Evolutionary conservation across 2,329 filamentous ascomycete genomes (phyloP).

Genomic region (Aspergillus felis): DNA sequence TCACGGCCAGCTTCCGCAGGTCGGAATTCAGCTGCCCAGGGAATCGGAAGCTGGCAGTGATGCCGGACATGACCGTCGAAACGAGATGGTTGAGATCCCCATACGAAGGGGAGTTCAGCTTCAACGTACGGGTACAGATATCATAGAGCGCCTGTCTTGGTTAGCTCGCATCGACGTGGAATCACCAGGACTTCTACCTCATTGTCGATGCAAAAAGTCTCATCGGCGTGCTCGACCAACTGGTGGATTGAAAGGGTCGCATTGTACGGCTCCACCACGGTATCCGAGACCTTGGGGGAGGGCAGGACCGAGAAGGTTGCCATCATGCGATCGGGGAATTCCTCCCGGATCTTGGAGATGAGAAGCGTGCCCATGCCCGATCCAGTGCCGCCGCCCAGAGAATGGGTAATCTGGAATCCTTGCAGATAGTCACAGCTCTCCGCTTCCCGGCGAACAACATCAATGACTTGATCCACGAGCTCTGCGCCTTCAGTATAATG

Average conservation of each 20-base stretch:
- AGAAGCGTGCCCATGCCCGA: constrained; percentile 99
- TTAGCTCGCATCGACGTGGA: constrained; percentile 12
- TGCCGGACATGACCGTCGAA: constrained; percentile 98
- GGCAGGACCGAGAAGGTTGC: constrained; percentile 98
- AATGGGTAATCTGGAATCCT: constrained; percentile 99
- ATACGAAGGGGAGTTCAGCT: constrained; percentile 97
- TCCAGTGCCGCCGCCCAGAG: constrained; percentile 99
- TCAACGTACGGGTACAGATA: constrained; percentile 99
- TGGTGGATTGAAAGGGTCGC: constrained; percentile 98
- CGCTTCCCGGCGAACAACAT: constrained; percentile 97
- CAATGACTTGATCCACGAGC: constrained; percentile 95
- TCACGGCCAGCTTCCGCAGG: constrained; percentile 97
- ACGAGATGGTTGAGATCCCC: constrained; percentile 99
- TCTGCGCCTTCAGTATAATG: constrained; percentile 99
- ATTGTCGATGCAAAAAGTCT: constrained; percentile 99
- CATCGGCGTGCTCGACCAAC: constrained; percentile 99
- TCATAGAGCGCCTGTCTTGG: constrained; percentile 77
- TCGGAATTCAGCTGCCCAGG: constrained; percentile 99
- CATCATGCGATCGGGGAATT: constrained; percentile 99
- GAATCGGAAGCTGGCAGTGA: constrained; percentile 98
- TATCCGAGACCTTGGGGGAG: constrained; percentile 99
- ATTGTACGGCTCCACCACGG: constrained; percentile 99
- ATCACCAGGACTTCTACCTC: constrained; percentile 52
- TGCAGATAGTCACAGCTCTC: constrained; percentile 99
- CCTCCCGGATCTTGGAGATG: constrained; percentile 99